Percentiles rank a stretch among this genome's conserved stretches.
Conservation (phyloP, 2,329 filamentous ascomycete species). For the Coniochaeta hoffmannii region DNA sequence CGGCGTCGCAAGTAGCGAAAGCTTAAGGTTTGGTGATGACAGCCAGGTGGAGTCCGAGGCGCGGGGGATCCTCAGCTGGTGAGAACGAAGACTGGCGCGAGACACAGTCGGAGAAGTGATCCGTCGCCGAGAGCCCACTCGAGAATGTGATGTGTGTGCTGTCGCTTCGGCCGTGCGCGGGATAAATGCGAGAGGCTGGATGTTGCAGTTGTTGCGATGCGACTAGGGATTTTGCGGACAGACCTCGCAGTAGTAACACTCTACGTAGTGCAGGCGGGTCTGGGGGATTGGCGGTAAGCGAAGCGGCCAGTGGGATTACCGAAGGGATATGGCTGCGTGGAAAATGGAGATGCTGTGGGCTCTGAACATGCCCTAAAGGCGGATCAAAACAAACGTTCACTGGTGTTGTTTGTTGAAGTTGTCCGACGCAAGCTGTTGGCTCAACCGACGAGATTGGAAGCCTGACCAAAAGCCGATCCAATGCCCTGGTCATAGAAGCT, state of each 20-base stretch:
- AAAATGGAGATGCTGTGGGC: neutral
- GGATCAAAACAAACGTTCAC: neutral
- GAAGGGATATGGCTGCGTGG: neutral
- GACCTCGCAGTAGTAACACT: neutral
- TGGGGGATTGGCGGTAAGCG: neutral
- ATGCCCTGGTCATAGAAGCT: neutral
- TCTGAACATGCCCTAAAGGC: neutral
- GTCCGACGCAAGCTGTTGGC: neutral
- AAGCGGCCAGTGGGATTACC: too few species aligned
- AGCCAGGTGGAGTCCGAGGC: neutral
- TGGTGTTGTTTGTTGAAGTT: neutral
- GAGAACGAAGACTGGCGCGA: neutral
- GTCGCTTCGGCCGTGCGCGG: constrained; percentile 1
- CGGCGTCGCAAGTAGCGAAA: neutral
- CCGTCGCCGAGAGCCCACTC: neutral
- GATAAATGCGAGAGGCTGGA: neutral
- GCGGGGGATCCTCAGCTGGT: neutral
- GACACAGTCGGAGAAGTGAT: neutral
- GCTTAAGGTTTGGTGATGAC: neutral
- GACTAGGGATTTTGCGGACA: constrained; percentile 1
- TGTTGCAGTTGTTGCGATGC: neutral
- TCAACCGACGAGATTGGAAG: neutral
- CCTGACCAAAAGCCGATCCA: neutral
- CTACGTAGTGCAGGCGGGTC: neutral
- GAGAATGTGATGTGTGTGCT: neutral